Base-by-base conservation (phyloP, 2,329 filamentous ascomycete species). In the Camillea tinctor region DNA sequence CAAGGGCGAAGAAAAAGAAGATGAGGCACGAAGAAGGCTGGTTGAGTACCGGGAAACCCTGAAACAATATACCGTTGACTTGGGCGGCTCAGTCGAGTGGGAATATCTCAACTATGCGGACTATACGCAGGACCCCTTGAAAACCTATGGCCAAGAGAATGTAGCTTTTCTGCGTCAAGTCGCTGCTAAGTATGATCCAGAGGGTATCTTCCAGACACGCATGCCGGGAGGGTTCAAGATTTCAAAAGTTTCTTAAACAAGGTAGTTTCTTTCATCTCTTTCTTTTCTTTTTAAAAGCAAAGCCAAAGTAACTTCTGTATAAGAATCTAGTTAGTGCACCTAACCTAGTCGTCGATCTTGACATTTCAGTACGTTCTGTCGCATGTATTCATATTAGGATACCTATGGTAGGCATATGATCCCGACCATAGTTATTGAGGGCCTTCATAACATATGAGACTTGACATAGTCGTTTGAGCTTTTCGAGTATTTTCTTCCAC, bases 101-200 rank as follows among this genome's bases (percentile, higher is more conserved):
- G 51, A 53, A 23, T 53, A 53, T 23, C 8, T 53, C 21, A 53
- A 53, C 20, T 53, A 53, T 23, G 51, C 51, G 19, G 51, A 53
- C 22, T 22, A 53, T 9, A 53, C 51, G 4, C 51, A 53, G 51
- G 23, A 19, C 23, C 51, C 51, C 2, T 23, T 53, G 21, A 23
- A 24, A 17, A 53, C 7, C 22, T 53, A 53, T 30, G 51, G 51
- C 9, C 9, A 53, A 23, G 23, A 53, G 17, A 53, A 53, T 17
- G 23, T 53, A 8, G 51, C 51, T 20, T 53, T 53, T 3, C 20
- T 53, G 22, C 51, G 51, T 13, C 11, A 19, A 19, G 51, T 53
- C 22, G 51, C 51, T 23, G 20, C 51, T 9, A 24, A 53, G 51
- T 53, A 53, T 15, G 51, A 53, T n/a, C 51, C 51, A 7, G n/a